Base-by-base conservation (phyloP, 2,329 filamentous ascomycete species). In the Dendrostoma leiphaemia region DNA sequence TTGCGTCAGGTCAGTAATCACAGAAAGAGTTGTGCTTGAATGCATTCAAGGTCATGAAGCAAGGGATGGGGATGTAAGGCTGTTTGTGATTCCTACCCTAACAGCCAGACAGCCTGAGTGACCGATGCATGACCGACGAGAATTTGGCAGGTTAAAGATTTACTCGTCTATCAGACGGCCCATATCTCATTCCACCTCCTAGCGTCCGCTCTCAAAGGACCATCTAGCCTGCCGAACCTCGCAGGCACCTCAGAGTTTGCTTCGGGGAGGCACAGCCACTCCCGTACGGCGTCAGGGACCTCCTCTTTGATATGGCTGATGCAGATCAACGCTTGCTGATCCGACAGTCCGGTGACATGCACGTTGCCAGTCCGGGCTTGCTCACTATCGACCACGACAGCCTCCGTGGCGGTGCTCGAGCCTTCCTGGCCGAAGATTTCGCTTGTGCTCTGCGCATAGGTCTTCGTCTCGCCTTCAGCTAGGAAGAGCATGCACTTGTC, bases 251-350 rank as follows among this genome's bases (percentile, higher is more conserved):
- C 81, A 1, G 83, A 83, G 50, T 86, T 88, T 3, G 86, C 79
- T 69, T 92, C 88, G 1, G 93, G 91, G 28, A 97, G 74, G 67
- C 90, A 92, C 48, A 97, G 77, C 88, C 89, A 97, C 66, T 95
- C 85, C 44, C 90, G 75, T 23, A 97, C 82, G 61, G 86, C 87
- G 47, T 87, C 85, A 0, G 94, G 94, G 9, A 97, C 89, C 70
- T 99, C 94, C 63, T 96, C 91, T 59, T 85, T 86, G 57, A 93
- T 80, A 72, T 99, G 94, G 58, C 91, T 94, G 56, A 97, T 93
- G 60, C 92, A 91, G n/a, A 97, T 81, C 51, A 99, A 73, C 1
- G 91, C 91, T 71, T 97, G 93, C 21, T 83, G 70, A 1, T 84
- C 75, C 2, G 79, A 78, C 53, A 97, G 70, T 0, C 91, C 91